Evolutionary conservation across 2,329 filamentous ascomycete genomes (phyloP), one percentile per base, ranked within the genome.

Genomic region (Xylaria sp.): DNA sequence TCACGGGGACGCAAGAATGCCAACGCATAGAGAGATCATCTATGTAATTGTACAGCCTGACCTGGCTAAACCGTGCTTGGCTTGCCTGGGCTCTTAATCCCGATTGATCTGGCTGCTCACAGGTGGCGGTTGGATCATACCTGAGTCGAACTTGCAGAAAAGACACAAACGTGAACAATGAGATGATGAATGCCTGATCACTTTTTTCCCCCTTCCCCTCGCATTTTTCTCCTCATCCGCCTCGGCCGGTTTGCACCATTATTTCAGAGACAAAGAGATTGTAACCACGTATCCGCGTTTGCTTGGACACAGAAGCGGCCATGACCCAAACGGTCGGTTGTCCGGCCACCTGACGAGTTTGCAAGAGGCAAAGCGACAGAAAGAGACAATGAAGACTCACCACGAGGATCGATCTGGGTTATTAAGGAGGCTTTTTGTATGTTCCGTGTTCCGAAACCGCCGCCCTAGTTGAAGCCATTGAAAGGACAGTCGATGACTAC

Each of bases 1-100:
- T 65, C 63, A 65, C 61, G 63, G 59, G 63, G 56, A 61, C 61
- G 51, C 59, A 51, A 52, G 44, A 61, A 57, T 63, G 61, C 61
- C 61, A 65, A 58, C 63, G 61, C 61, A 65, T 58, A 54, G 35
- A 52, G 53, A 46, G 61, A 63, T 62, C 61, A 65, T 62, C 59
- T 50, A 46, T 13, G 13, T 46, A 46, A 46, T 46, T n/a, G 42
- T 46, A 58, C 59, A 54, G 59, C 61, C 61, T 63, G 63, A 64
- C 63, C 61, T 64, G 54, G 54, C 54, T 55, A 30, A 54, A 59
- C 55, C 60, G 30, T 30, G 19, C 48, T 34, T 50, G 19, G 8
- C 48, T 30, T 35, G 34, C 23, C 23, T 5, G 23, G 23, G 23
- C 23, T 23, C 49, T 35, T 16, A 35, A 51, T 35, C 30, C 23